Evolutionary conservation across 2,329 filamentous ascomycete species (phyloP), one percentile per base, ranked within the genome.

Genomic region (Microascus cirrosus): DNA sequence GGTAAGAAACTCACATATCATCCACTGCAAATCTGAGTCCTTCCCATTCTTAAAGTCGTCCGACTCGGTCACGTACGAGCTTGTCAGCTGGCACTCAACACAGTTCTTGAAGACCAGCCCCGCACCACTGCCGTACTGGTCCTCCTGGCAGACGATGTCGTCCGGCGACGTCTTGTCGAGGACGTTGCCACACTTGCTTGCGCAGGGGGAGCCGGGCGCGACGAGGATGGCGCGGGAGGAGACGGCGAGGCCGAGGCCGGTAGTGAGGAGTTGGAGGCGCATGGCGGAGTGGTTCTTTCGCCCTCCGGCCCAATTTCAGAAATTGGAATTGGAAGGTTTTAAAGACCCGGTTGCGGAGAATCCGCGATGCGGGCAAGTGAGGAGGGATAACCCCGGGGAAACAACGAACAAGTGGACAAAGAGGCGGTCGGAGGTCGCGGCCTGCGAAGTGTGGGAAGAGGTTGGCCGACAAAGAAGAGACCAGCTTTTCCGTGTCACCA

Each of bases 41-140:
- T 73, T 73, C 36, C 34, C 34, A 11, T 39, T 57, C 28, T 22
- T 53, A 53, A 53, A 53, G 12, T 53, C 51, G 12, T 53, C 34
- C 18, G 45, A 35, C 20, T 70, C 65, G 6, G 63, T 68, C 1
- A 68, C 63, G 62, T 76, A 82, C 4, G 69, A 67, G 67, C 83
- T 85, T 1, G 64, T 66, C 32, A 77, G 64, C 62, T 84, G 74
- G 66, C 81, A 84, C 42, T 71, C 65, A 52, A 83, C 65, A 63
- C 81, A 84, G 22, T 70, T 69, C 62, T 78, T 66, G 61, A 76
- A 82, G 48, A 82, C 73, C n/a, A 72, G 69, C 7, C 79, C 80
- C 3, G 69, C 62, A 1, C 73, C 67, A 8, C 66, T 69, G 1
- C 62, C 63, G 61, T 78, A 79, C 22, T 65, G 65, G 51, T 61